Percentiles rank a stretch among this genome's conserved stretches.
Conservation (phyloP, 2,329 filamentous ascomycete genomes). For the Colletotrichum costaricense region DNA sequence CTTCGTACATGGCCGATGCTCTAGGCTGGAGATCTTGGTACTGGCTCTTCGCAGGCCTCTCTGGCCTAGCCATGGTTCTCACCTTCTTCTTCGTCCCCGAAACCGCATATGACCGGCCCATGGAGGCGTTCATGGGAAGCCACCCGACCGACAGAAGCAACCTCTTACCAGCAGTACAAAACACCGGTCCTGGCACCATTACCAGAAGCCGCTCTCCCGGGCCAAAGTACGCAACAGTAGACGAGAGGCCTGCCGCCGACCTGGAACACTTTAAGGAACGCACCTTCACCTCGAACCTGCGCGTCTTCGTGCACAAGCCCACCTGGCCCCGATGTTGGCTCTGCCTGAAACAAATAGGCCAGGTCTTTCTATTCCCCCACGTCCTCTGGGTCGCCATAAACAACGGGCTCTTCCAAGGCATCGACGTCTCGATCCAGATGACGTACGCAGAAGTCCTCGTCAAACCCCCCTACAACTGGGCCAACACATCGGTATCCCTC, state of each 20-base stretch:
- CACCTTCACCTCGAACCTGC: conserved; percentile 17
- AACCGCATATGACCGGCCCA: conserved; percentile 25
- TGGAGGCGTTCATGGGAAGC: conserved; percentile 22
- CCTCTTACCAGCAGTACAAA: neutral
- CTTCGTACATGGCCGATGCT: conserved; percentile 23
- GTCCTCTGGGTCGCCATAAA: conserved; percentile 31
- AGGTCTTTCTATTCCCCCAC: conserved; percentile 32
- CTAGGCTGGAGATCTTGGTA: conserved; percentile 26
- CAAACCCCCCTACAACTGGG: conserved; percentile 32
- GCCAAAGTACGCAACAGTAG: neutral
- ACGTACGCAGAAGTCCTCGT: conserved; percentile 30
- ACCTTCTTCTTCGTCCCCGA: conserved; percentile 31
- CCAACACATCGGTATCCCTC: conserved; percentile 30
- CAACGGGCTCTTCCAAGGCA: conserved; percentile 33
- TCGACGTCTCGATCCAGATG: conserved; percentile 31
- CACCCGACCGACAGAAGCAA: conserved; percentile 12
- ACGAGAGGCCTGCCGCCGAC: neutral
- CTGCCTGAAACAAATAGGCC: conserved; percentile 27
- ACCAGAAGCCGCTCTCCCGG: neutral
- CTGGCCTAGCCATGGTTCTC: conserved; percentile 15
- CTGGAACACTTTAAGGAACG: neutral
- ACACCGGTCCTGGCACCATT: neutral
- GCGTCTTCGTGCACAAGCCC: conserved; percentile 16
- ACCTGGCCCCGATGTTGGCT: conserved; percentile 6
- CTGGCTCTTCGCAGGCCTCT: conserved; percentile 27